phyloP scores from a whole-genome alignment of 768 basidiomycete genomes.

The Pleurotus ostreatus region DNA sequence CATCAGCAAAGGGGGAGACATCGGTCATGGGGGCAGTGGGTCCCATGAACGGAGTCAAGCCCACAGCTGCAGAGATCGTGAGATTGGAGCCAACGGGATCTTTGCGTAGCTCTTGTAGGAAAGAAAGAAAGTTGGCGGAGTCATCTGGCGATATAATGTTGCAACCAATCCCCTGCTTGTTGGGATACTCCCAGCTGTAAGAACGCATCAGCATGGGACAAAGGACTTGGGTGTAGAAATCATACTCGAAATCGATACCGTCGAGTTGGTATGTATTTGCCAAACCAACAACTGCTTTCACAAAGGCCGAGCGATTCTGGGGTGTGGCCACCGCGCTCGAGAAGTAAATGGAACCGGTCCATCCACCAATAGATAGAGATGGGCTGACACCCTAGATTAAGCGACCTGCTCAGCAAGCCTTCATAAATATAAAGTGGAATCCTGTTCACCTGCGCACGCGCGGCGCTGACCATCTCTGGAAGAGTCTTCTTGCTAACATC shows the following conservation, averaged over 20 bases:
- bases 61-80: conserved; percentile 50
- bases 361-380: conserved; percentile 64
- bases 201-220: neutral
- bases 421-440: neutral
- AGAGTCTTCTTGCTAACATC: conserved; percentile 41
- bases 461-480: conserved; percentile 50
- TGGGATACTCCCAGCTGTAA: conserved; percentile 85
- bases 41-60: conserved; percentile 36
- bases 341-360: conserved; percentile 61
- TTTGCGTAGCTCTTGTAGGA: conserved; percentile 69
- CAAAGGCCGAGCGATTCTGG: conserved; percentile 59
- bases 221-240: neutral
- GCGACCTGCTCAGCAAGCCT: neutral
- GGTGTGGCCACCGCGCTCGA: conserved; percentile 59
- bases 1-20: conserved; percentile 68
- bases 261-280: conserved; percentile 52
- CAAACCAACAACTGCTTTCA: conserved; percentile 49
- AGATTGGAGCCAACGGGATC: conserved; percentile 49
- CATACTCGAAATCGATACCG: conserved; percentile 54
- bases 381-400: conserved; percentile 51
- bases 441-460: conserved; percentile 34
- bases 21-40: conserved; percentile 47
- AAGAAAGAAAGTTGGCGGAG: conserved; percentile 72
- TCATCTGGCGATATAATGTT: conserved; percentile 64
- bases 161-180: conserved; percentile 62